phyloP scores from a whole-genome alignment of 2,329 filamentous ascomycete species.

The Stromatinia cepivora region DNA sequence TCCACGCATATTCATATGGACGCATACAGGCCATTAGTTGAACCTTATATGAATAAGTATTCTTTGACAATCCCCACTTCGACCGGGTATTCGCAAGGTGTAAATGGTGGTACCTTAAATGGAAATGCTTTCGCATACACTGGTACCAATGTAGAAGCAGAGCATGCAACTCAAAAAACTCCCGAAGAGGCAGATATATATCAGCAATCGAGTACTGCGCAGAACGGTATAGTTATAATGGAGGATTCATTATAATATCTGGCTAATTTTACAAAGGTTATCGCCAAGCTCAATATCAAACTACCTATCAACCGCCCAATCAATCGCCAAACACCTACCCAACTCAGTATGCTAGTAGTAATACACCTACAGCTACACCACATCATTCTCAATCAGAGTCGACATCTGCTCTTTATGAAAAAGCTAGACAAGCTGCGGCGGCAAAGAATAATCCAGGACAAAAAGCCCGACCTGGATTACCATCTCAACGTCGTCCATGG shows the following conservation, averaged over 20 bases:
- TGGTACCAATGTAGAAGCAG: slow-evolving; percentile 29
- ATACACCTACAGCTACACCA: slow-evolving; percentile 28
- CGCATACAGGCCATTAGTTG: slow-evolving; percentile 54
- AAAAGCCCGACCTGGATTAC: slow-evolving; percentile 52
- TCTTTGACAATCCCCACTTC: slow-evolving; percentile 34
- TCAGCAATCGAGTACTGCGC: slow-evolving; percentile 19
- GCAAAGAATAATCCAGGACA: slow-evolving; percentile 53
- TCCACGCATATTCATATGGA: slow-evolving; percentile 60
- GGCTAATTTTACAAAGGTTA: slow-evolving; percentile 15
- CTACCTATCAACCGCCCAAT: slow-evolving; percentile 30
- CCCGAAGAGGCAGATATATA: slow-evolving; percentile 25
- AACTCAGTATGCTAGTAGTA: slow-evolving; percentile 23
- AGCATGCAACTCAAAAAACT: slow-evolving; percentile 17
- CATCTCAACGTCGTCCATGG: slow-evolving; percentile 72
- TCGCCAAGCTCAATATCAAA: slow-evolving; percentile 27
- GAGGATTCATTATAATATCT: neutral
- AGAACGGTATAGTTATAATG: slow-evolving; percentile 24
- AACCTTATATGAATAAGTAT: slow-evolving; percentile 46
- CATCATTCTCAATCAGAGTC: slow-evolving; percentile 44
- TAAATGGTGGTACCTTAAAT: neutral
- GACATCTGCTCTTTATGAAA: slow-evolving; percentile 59
- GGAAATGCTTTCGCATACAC: slow-evolving; percentile 24
- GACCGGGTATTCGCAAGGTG: slow-evolving; percentile 8
- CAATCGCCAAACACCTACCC: slow-evolving; percentile 22
- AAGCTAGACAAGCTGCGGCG: slow-evolving; percentile 55